Evolutionary conservation across 2,329 filamentous ascomycete genomes (phyloP), one percentile per base, ranked within the genome.

Genomic region (Pseudocercospora ulei): DNA sequence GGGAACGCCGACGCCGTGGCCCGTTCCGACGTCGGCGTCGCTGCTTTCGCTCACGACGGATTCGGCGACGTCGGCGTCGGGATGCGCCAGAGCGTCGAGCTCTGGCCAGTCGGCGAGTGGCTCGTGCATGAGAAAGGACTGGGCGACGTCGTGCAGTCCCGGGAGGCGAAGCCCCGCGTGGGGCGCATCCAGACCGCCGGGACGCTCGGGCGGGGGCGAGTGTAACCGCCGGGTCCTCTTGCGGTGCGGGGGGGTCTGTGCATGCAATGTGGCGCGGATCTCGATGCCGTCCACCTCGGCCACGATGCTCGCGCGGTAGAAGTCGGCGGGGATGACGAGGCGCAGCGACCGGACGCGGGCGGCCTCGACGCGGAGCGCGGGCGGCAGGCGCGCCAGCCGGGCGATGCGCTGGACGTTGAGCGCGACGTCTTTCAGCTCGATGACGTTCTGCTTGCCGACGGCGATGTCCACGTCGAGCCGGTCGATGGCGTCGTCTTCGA

Each of bases 381-480:
- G 64, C 0, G 87, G 87, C 2, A 95, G 74, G 52, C 80, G 74
- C 3, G 46, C 52, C 19, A 60, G 46, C 30, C 49, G 42, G 22
- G 38, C 38, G 35, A 58, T 48, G 8, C 45, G 35, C 69, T 84
- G 74, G 43, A 87, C 65, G 58, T 79, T 81, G 48, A 95, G 67
- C 2, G 81, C 84, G 41, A 95, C 80, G 70, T 96, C 81, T 52
- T 80, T 77, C 52, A 95, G 78, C 61, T 94, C 87, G 28, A 95
- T 72, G 1, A 82, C 80, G 25, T 80, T 90, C 50, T 80, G 79
- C 60, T 80, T 78, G 20, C 90, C 90, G 63, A 84, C 75, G 29
- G 78, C 78, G 51, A 95, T 75, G 52, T 92, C 85, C 47, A 96
- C 66, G 51, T 85, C 84, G 49, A 90, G 85, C 46, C 90, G 72